phyloP scores from a whole-genome alignment of 2,329 filamentous ascomycete species.

The Aspergillus brunneoviolaceus region DNA sequence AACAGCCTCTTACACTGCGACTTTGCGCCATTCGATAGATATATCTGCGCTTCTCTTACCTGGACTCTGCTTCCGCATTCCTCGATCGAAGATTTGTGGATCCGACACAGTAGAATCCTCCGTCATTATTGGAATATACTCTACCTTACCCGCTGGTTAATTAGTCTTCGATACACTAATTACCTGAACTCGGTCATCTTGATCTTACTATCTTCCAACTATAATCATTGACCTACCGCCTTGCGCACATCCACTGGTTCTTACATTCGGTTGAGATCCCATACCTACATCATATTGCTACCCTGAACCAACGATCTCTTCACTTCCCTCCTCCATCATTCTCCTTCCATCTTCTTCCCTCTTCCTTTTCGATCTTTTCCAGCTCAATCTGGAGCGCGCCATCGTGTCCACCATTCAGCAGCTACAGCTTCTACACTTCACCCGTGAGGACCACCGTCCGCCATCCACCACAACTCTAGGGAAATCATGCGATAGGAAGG shows the following conservation, averaged over 20 bases:
- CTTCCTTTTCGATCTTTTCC: slow-evolving; percentile 7
- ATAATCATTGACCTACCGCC: neutral
- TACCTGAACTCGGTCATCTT: neutral
- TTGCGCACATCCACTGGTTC: neutral
- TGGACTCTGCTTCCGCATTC: neutral
- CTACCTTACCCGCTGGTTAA: neutral
- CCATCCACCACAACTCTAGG: slow-evolving; percentile 20
- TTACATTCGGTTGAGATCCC: too few relatives aligned
- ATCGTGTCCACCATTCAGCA: slow-evolving; percentile 15
- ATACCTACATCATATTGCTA: too few relatives aligned
- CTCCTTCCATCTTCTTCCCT: slow-evolving; percentile 1
- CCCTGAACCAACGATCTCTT: slow-evolving; percentile 5
- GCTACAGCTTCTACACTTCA: slow-evolving; percentile 4
- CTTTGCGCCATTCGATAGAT: neutral
- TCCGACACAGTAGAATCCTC: neutral
- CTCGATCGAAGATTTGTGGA: neutral
- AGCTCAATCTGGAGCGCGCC: slow-evolving; percentile 22
- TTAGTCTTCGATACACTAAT: too few relatives aligned
- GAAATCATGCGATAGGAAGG: slow-evolving; percentile 44
- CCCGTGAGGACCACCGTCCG: slow-evolving; percentile 23
- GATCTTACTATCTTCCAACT: neutral
- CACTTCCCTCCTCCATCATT: slow-evolving; percentile 15
- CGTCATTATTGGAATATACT: slow-evolving; percentile 1
- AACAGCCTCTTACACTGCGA: too few relatives aligned
- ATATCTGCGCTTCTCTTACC: neutral